Percentiles rank a stretch among this genome's conserved stretches.
Evolutionary conservation across 768 basidiomycete genomes (phyloP).

Genomic region (Ramaria rubella): DNA sequence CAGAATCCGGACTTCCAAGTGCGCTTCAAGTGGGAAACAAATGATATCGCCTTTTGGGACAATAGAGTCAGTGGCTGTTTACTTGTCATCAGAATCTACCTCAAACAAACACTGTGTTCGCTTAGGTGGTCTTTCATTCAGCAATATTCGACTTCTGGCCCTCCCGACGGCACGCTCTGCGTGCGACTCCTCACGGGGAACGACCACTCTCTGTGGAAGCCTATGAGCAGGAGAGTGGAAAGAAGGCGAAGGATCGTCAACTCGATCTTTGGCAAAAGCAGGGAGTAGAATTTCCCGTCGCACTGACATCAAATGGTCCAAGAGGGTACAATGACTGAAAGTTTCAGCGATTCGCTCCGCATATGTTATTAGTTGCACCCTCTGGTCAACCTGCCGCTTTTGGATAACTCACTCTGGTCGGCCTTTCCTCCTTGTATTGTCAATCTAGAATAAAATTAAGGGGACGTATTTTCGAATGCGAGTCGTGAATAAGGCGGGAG

Average conservation of each 20-base stretch:
- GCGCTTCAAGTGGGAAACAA: slow-evolving; percentile 69
- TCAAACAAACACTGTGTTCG: not conserved
- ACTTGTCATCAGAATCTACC: not conserved
- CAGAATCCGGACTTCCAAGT: slow-evolving; percentile 70
- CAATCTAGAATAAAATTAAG: too few relatives aligned
- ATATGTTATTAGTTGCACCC: too few relatives aligned
- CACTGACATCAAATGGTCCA: not conserved
- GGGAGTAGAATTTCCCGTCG: slow-evolving; percentile 38
- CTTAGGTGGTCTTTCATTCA: slow-evolving; percentile 63
- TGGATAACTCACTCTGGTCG: too few relatives aligned
- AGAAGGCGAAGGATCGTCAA: slow-evolving; percentile 66
- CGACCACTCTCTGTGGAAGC: slow-evolving; percentile 68
- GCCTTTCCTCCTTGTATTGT: too few relatives aligned
- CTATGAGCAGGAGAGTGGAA: slow-evolving; percentile 58
- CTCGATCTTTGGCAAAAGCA: slow-evolving; percentile 65
- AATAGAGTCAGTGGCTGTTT: slow-evolving; percentile 51
- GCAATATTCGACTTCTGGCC: slow-evolving; percentile 84
- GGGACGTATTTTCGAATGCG: too few relatives aligned
- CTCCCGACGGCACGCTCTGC: slow-evolving; percentile 65
- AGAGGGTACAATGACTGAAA: slow-evolving; percentile 9
- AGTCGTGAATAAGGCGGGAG: too few relatives aligned
- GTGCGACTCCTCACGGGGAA: slow-evolving; percentile 78
- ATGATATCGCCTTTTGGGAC: slow-evolving; percentile 83
- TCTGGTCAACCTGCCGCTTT: too few relatives aligned
- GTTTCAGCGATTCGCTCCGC: not conserved